Evolutionary conservation across 768 basidiomycete genomes (phyloP).

Genomic region (Stropharia rugosoannulata): DNA sequence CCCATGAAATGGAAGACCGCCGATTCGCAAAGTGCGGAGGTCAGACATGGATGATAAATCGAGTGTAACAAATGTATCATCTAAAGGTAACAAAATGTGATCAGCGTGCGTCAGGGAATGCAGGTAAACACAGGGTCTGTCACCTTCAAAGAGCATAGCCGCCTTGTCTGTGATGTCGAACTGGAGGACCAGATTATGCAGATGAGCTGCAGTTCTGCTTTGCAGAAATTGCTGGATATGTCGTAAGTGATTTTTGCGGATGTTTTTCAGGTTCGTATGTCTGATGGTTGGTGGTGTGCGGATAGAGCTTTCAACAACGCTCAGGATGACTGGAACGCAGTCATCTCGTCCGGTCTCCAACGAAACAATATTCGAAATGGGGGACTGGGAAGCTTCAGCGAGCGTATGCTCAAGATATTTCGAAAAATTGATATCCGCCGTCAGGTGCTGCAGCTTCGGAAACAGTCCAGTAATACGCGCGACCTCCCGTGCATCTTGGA

Average conservation of each 20-base stretch:
- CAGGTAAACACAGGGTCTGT: background rate
- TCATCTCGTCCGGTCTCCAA: slow-evolving; percentile 26
- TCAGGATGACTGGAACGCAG: slow-evolving; percentile 24
- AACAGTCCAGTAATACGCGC: slow-evolving; percentile 21
- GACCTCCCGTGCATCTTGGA: slow-evolving; percentile 31
- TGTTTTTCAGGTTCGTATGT: slow-evolving; percentile 16
- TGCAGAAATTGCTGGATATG: slow-evolving; percentile 13
- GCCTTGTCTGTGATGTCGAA: slow-evolving; percentile 1
- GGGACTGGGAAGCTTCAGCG: slow-evolving; percentile 10
- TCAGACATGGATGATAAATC: slow-evolving; percentile 20
- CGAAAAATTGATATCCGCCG: slow-evolving; percentile 24
- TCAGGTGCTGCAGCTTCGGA: slow-evolving; percentile 21
- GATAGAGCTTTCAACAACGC: slow-evolving; percentile 9
- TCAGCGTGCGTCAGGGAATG: slow-evolving; percentile 1
- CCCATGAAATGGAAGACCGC: slow-evolving; percentile 13
- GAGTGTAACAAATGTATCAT: slow-evolving; percentile 11
- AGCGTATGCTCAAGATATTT: slow-evolving; percentile 26
- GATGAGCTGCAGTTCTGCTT: slow-evolving; percentile 11
- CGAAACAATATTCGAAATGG: slow-evolving; percentile 16
- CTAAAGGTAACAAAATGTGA: slow-evolving; percentile 3
- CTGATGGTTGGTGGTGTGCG: slow-evolving; percentile 1
- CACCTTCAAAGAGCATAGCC: background rate
- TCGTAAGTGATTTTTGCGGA: slow-evolving; percentile 15
- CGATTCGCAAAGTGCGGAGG: slow-evolving; percentile 16
- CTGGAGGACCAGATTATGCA: slow-evolving; percentile 16